Percentiles rank a stretch among this genome's conserved stretches.
Evolutionary conservation across 495 filamentous ascomycete species (phyloP).

Genomic region (Xylaria sp.): DNA sequence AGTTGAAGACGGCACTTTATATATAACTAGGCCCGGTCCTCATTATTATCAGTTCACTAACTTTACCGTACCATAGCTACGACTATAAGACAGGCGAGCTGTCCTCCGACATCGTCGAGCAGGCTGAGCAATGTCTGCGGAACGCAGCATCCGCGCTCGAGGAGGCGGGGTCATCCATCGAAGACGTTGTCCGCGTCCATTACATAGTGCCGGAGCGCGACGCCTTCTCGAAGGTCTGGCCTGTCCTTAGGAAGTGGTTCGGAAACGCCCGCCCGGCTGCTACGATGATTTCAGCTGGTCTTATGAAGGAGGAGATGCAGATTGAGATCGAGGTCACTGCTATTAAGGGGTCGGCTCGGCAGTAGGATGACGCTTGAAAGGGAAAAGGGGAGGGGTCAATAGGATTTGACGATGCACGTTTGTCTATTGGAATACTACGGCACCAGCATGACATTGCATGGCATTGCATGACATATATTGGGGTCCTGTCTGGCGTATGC

Average conservation of each 20-base stretch:
- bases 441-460: neutral
- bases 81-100: constrained; percentile 46
- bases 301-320: constrained; percentile 52
- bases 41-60: constrained; percentile 8
- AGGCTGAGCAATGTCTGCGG: constrained; percentile 45
- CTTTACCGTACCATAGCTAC: constrained; percentile 36
- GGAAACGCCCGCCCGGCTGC: constrained; percentile 48
- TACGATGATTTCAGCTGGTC: constrained; percentile 48
- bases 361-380: constrained; percentile 1
- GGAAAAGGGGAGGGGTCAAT: neutral
- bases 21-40: neutral
- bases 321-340: constrained; percentile 54
- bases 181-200: constrained; percentile 47
- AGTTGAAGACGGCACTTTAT: neutral
- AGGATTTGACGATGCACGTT: neutral
- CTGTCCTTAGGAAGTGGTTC: constrained; percentile 46
- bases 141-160: constrained; percentile 45
- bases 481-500: neutral
- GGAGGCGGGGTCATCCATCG: constrained; percentile 39
- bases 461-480: constrained; percentile 12
- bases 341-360: constrained; percentile 22
- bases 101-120: constrained; percentile 40
- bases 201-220: constrained; percentile 47
- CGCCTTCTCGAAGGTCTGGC: constrained; percentile 44
- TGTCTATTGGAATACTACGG: neutral